Evolutionary conservation across 2,329 filamentous ascomycete genomes (phyloP), one percentile per base, ranked within the genome.

Genomic region (Trichophyton rubrum): DNA sequence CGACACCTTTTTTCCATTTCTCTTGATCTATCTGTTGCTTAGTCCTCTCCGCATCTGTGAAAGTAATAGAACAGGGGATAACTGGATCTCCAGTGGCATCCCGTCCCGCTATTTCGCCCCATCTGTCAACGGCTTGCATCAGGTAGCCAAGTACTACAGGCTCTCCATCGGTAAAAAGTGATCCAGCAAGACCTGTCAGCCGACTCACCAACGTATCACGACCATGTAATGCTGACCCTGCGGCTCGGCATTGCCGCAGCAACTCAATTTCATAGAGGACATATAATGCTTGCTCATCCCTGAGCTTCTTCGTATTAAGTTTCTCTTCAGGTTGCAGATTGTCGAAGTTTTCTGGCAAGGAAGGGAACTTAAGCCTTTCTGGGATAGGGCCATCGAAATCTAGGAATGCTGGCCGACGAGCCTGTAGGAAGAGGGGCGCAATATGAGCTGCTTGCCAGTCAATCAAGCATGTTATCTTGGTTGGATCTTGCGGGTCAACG

Each of bases 371-470:
- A 15, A 43, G 40, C n/a, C 40, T 43, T 43, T 43, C 40, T 5
- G 40, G 40, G n/a, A 43, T 20, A 5, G 40, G 40, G n/a, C 40
- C 40, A 43, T 43, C 40, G n/a, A 43, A 43, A n/a, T 43, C 40
- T 15, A 43, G n/a, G n/a, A 43, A 43, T 20, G 40, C 40, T 2
- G 40, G 40, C 6, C 40, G 40, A 43, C 40, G 40, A 7, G 66
- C 67, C 53, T 69, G 68, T 41, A 68, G 24, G 60, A 70, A 70
- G 2, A 67, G 59, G 3, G 69, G 70, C 2, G 64, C 65, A 22
- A 69, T 60, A 56, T 65, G 61, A 33, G 65, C 60, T 15, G 60
- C 62, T 49, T 70, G 68, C 67, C 64, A 69, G 53, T 69, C 67
- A 58, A 69, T 69, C 58, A 69, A 66, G n/a, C 62, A 49, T 1